These are phyloP conservation scores for Leccinum rimulosum DNA, from an alignment of 768 basidiomycete genomes.

Conservation along the genomic window DNA sequence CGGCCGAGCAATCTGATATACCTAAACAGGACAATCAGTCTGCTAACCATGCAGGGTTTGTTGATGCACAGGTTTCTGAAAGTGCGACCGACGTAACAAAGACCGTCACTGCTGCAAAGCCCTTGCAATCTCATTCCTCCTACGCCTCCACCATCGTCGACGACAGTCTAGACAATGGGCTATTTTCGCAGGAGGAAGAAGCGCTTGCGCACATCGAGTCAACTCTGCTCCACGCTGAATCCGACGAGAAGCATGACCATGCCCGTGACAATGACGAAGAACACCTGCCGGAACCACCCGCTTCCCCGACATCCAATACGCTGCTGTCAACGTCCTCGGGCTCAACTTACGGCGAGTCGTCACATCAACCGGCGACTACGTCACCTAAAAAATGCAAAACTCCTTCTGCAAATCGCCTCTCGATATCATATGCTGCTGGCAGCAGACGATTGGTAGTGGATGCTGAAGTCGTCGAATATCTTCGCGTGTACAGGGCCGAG, in stretches of 20 bases:
- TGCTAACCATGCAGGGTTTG: slow-evolving; percentile 46
- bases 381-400: slow-evolving; percentile 39
- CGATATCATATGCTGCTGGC: slow-evolving; percentile 92
- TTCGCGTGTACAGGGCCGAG: slow-evolving; percentile 78
- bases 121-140: slow-evolving; percentile 43
- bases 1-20: slow-evolving; percentile 30
- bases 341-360: slow-evolving; percentile 46
- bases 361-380: slow-evolving; percentile 29
- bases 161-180: slow-evolving; percentile 37
- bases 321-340: slow-evolving; percentile 19
- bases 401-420: slow-evolving; percentile 83
- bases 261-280: slow-evolving; percentile 34
- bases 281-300: slow-evolving; percentile 58
- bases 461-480: slow-evolving; percentile 77
- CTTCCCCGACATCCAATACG: slow-evolving; percentile 54
- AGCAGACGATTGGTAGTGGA: slow-evolving; percentile 85
- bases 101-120: slow-evolving; percentile 22
- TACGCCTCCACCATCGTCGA: slow-evolving; percentile 53
- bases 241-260: slow-evolving; percentile 22
- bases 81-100: neutral
- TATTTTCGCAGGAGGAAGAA: slow-evolving; percentile 30
- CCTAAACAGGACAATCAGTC: slow-evolving; percentile 45
- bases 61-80: slow-evolving; percentile 42
- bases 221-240: slow-evolving; percentile 15
- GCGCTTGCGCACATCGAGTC: slow-evolving; percentile 14